Evolutionary conservation across 2,329 filamentous ascomycete genomes (phyloP), one percentile per base, ranked within the genome.

Genomic region (Trichoderma citrinoviride): DNA sequence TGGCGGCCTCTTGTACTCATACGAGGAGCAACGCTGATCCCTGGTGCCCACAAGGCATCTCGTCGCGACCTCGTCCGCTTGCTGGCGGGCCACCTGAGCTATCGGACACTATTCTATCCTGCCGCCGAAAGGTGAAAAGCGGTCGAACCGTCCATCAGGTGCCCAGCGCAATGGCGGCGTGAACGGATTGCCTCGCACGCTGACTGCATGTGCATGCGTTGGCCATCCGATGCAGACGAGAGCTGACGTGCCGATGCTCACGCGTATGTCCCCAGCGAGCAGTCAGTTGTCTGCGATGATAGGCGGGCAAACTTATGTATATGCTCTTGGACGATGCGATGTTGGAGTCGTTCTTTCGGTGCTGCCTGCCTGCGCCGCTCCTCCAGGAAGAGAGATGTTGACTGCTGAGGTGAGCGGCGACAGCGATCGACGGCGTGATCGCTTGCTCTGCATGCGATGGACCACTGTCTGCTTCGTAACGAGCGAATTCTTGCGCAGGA

Each of bases 191-290:
- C 33, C 52, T 50, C 46, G 19, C 46, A 21, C 21, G 52, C 61
- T 56, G 52, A 63, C 61, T 56, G 50, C 61, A 63, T 56, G 47
- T 61, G 61, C 61, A 63, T 63, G 61, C 61, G 29, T 63, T 21
- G 41, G 50, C 33, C 19, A 44, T 63, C 29, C 29, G 21, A 63
- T 56, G 61, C 52, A 63, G 46, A 56, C 52, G 52, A 63, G 52
- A 63, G 61, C 41, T 63, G 61, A 63, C 52, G 41, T 29, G 40
- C 52, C 27, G 52, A 61, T 46, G 40, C 58, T 61, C 33, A 44
- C 49, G 58, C 49, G 19, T 46, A 29, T 47, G 60, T 17, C 27
- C 19, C 56, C 43, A 33, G 50, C 33, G 10, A 37, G 10, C 33
- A 37, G 33, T 37, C 61, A 40, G 29, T 41, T 43, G 43, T 56